Conservation (phyloP, 31 red algal genomes). For the Bonnemaisonia californica region DNA sequence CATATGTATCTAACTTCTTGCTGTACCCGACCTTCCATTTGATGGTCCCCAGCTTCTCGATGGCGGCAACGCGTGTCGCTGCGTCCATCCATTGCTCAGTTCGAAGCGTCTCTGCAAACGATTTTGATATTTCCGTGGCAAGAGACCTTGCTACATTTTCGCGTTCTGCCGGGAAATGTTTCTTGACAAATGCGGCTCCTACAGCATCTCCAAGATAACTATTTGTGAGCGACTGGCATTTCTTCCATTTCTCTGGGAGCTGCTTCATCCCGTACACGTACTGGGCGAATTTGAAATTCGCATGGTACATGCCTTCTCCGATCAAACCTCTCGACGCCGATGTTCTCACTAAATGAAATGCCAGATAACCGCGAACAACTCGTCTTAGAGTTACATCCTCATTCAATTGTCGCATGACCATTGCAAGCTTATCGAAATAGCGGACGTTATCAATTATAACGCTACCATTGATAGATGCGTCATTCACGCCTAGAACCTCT, state of each 20-base stretch:
- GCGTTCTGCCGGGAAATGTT: constrained; percentile 63
- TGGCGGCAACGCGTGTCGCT: constrained; percentile 50
- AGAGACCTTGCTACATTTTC: constrained; percentile 50
- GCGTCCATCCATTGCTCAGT: constrained; percentile 75
- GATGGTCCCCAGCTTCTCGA: constrained; percentile 66
- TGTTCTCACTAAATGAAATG: constrained; percentile 56
- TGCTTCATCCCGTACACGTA: constrained; percentile 59
- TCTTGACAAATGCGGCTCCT: constrained; percentile 71
- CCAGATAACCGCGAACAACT: constrained; percentile 70
- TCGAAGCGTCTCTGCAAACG: constrained; percentile 63
- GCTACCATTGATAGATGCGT: constrained; percentile 28
- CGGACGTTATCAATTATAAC: constrained; percentile 66
- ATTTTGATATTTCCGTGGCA: constrained; percentile 60
- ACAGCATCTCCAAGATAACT: constrained; percentile 58
- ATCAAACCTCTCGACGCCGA: constrained; percentile 50
- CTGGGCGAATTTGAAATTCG: constrained; percentile 66
- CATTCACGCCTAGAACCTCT: constrained; percentile 25
- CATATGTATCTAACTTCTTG: constrained; percentile 66
- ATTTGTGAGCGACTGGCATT: constrained; percentile 54
- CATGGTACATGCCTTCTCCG: constrained; percentile 65
- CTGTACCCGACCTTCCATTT: constrained; percentile 84
- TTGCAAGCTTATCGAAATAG: constrained; percentile 53
- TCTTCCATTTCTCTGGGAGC: constrained; percentile 74
- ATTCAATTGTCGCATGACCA: constrained; percentile 27
- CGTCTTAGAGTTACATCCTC: constrained; percentile 25